Base-by-base conservation (phyloP, 805 yeast species). In the Candida boleticola region DNA sequence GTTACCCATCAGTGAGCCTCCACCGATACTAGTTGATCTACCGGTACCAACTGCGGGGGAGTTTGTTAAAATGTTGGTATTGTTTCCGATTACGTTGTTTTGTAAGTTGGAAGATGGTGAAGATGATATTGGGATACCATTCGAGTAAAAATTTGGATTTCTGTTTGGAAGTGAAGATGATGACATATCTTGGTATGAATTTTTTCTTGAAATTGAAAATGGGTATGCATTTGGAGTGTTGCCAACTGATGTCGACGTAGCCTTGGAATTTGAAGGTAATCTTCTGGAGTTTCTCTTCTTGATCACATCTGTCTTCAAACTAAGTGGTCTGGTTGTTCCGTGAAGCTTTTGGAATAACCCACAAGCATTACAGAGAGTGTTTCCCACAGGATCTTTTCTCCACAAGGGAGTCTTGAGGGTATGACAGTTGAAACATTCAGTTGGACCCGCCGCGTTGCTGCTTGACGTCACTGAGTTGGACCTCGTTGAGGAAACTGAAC, bases 311-410 rank as follows among this genome's bases (percentile, higher is more conserved):
- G 80, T 77, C 45, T 77, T 77, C 42, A 77, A 61, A 19, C 82
- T 73, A 19, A 80, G 60, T 1, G 85, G 85, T 39, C 85, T 60
- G 55, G 77, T 77, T 2, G 83, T 76, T 14, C 85, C 85, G 51
- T 80, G 85, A 16, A 80, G 58, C 51, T 79, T 79, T 41, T 74
- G 69, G 52, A 79, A 80, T 18, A 80, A 61, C 0, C 85, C 85
- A 62, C 85, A 80, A 0, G 85, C 85, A 53, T 80, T 80, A 54
- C 85, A 80, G 4, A 80, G 62, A 2, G 84, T 78, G 46, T 78
- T 76, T 1, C 85, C 85, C 21, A 60, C 66, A 5, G 80, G 73
- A 52, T 79, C 82, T 52, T 78, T 70, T 35, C 85, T 61, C 85
- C 85, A 80, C 19, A 80, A 62, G 1, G 85, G 85, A 0, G 85